These are phyloP conservation scores for Solanum dulcamara DNA, from an alignment of 257 asterid species.

Conservation along the genomic window DNA sequence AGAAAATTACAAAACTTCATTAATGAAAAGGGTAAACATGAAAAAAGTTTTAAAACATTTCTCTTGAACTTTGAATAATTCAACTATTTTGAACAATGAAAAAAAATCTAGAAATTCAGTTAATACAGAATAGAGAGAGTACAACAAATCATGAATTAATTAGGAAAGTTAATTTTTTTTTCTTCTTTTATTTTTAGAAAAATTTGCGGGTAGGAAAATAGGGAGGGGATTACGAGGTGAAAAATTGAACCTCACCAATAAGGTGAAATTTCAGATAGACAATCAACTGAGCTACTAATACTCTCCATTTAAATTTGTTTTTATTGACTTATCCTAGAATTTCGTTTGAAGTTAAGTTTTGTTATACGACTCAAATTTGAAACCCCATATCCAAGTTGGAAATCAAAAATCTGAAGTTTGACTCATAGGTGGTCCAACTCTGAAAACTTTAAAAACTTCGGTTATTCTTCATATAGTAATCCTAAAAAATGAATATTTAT, in stretches of 20 bases:
- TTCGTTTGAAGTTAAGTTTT: not conserved
- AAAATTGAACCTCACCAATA: no score
- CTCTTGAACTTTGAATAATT: no score
- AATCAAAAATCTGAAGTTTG: accelerated
- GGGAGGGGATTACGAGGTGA: accelerated
- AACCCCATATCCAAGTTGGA: not conserved
- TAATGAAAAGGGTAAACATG: no score
- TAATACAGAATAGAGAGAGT: no score
- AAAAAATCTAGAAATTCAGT: no score
- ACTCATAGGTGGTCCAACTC: no score
- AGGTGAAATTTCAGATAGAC: not conserved
- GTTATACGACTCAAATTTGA: not conserved
- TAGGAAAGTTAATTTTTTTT: not conserved
- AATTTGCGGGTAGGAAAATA: no score
- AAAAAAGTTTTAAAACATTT: no score
- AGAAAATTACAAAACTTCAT: no score
- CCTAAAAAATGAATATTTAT: not conserved
- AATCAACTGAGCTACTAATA: no score
- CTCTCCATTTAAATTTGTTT: not conserved
- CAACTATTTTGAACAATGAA: no score
- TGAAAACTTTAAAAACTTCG: not conserved
- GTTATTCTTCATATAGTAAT: not conserved
- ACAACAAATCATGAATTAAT: not conserved
- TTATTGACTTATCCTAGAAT: not conserved
- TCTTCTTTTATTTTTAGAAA: accelerated